Evolutionary conservation across 208 protist genomes (phyloP), one percentile per base, ranked within the genome.

Genomic region (Trypanosoma boissoni): DNA sequence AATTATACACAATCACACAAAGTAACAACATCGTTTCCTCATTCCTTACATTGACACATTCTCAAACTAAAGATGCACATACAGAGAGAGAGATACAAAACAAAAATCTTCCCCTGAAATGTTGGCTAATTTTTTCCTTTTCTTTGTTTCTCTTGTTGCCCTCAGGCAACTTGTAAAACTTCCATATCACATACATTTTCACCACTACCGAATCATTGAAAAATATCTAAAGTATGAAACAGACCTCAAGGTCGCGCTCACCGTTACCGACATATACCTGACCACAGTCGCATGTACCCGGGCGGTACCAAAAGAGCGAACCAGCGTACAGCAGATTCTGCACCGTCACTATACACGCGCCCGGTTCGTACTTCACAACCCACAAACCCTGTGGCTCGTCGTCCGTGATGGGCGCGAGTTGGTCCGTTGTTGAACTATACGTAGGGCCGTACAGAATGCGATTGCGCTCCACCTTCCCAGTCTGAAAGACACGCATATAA

Each of bases 231-330:
- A 93, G 43, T 52, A 84, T 75, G 52, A 94, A 96, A 52, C 85
- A 92, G 10, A 94, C 51, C 24, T 96, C 91, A 45, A 95, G 78
- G 70, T 91, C 89, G 27, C 80, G 74, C 58, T 96, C 85, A 5
- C 88, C 91, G 34, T 53, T 80, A 26, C 91, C 91, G 59, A 66
- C 85, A 76, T 96, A 96, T 20, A 94, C 70, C 74, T 96, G 91
- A 0, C 91, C 86, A 14, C 68, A 79, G 66, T 92, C 76, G 16
- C 75, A 58, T 3, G 83, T 91, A 0, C 76, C 82, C 0, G 86
- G 86, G 4, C 76, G 52, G 61, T 96, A 93, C 80, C 86, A 96
- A 63, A 96, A 96, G 24, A 94, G 76, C 0, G 83, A 89, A 12
- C 87, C 90, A 3, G 83, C 77, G 64, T 76, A 96, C 16, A 93